Percentiles rank a stretch among this genome's conserved stretches.
These are phyloP conservation scores for Colletotrichum phormii DNA, from an alignment of 2,329 filamentous ascomycete species.

Conservation along the genomic window DNA sequence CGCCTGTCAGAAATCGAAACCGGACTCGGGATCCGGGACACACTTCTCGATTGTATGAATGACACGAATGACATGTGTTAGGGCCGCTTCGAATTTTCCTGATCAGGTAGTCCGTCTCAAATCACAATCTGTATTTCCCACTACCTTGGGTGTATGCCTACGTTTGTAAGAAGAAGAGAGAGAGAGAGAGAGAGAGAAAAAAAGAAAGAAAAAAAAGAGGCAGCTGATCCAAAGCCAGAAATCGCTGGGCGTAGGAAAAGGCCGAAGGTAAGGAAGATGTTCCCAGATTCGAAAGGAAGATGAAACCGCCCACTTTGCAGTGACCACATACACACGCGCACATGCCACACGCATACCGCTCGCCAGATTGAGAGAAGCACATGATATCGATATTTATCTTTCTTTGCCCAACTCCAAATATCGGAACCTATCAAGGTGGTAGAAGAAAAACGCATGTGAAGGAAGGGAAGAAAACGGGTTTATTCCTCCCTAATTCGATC, in stretches of 20 bases:
- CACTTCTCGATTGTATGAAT: neutral
- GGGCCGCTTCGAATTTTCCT: neutral
- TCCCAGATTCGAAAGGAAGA: neutral
- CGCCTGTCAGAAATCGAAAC: neutral
- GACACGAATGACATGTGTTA: neutral
- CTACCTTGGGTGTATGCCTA: neutral
- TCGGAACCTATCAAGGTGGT: neutral
- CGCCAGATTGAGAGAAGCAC: neutral
- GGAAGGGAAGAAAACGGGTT: neutral
- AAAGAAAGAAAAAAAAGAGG: neutral
- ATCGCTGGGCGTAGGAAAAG: neutral
- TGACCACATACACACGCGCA: neutral
- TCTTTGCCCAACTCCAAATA: conserved; percentile 24
- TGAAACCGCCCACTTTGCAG: too few relatives aligned
- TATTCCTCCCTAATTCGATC: neutral
- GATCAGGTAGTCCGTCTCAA: neutral
- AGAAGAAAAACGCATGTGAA: neutral
- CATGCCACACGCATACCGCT: neutral
- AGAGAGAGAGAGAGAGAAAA: too few relatives aligned
- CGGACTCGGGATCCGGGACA: neutral
- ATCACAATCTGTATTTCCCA: conserved; percentile 1
- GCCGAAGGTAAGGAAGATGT: too few relatives aligned
- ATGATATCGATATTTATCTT: conserved; percentile 5
- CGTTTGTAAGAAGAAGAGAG: too few relatives aligned
- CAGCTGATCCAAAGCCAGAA: neutral